Percentiles rank a stretch among this genome's conserved stretches.
Conservation (phyloP, 2,329 filamentous ascomycete species). For the Epicoccum nigrum region DNA sequence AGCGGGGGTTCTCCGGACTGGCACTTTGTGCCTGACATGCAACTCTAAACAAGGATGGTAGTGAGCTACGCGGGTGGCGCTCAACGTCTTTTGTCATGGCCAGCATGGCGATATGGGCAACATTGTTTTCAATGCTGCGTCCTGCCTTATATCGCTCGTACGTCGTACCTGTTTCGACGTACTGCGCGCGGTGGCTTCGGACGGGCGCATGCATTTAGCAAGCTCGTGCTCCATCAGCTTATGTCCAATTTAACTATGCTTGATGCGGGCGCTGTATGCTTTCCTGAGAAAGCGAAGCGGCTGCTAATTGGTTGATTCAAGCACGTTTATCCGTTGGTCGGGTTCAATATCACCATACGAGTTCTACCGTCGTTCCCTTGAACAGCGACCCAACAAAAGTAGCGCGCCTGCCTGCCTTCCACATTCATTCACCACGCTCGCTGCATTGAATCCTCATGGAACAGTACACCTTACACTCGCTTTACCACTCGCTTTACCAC, state of each 20-base stretch:
- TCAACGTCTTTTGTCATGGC: neutral
- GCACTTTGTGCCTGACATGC: constrained; percentile 5
- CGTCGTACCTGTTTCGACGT: constrained; percentile 1
- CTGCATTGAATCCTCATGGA: constrained; percentile 9
- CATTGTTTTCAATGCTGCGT: neutral
- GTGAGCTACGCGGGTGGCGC: neutral
- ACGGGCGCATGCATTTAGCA: constrained; percentile 13
- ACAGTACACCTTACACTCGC: constrained; percentile 13
- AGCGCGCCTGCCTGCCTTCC: constrained; percentile 17
- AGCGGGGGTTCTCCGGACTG: constrained; percentile 1
- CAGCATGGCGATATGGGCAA: neutral
- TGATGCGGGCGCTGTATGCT: constrained; percentile 10
- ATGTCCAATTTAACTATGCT: constrained; percentile 12
- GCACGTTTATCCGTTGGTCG: constrained; percentile 12
- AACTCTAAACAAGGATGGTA: constrained; percentile 6
- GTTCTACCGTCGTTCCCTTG: constrained; percentile 12
- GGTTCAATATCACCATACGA: constrained; percentile 23
- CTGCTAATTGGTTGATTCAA: constrained; percentile 10
- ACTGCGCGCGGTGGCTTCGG: constrained; percentile 14
- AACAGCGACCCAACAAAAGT: constrained; percentile 26
- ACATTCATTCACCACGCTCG: constrained; percentile 18
- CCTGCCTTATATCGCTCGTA: neutral
- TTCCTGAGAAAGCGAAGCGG: constrained; percentile 1
- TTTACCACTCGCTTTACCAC: too few relatives aligned
- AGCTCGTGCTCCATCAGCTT: constrained; percentile 17